Evolutionary conservation across 768 basidiomycete species (phyloP), one percentile per base, ranked within the genome.

Genomic region (Amanita muscaria): DNA sequence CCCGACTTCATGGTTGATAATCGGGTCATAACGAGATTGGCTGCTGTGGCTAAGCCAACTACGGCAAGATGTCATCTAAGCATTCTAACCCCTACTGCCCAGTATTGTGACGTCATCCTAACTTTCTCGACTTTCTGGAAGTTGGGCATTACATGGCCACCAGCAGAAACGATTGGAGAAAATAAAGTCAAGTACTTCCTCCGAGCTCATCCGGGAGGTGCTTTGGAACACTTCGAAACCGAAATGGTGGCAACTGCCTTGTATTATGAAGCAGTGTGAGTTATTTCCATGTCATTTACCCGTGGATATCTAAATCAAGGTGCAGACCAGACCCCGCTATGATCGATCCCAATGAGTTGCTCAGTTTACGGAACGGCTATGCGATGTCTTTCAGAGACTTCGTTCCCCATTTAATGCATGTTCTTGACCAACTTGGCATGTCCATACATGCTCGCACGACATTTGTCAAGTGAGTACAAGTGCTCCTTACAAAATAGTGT

Each of bases 201-300:
- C 47, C 75, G 87, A 30, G 84, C 83, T 8, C 81, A 88, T 59
- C 88, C 88, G 34, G 87, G 86, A 30, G 88, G 88, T 52, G 87
- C 83, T 0, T 63, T 91, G 38, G 88, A 91, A 56, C 88, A 91
- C 59, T 90, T 89, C 51, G 84, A 87, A 54, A 83, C 79, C 48
- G 79, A 84, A 60, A 80, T 81, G 66, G 83, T 83, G 16, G 70
- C 83, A 1, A 89, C 87, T 8, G 75, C 85, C 8, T 56, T 91
- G 41, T 91, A 89, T 64, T 91, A 91, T 53, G 88, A 91, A 66
- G 88, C 83, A 19, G 64, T 83, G 88, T 86, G 60, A 58, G 85
- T 68, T 16, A 7, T 11, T 47, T 22, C 34, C 16, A 34, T 36
- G 18, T 14, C 15, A 24, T 24, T 29, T 29, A 21, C 22, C 37